Evolutionary conservation across 495 filamentous ascomycete species (phyloP), one percentile per base, ranked within the genome.

Genomic region (Neurospora sp.): DNA sequence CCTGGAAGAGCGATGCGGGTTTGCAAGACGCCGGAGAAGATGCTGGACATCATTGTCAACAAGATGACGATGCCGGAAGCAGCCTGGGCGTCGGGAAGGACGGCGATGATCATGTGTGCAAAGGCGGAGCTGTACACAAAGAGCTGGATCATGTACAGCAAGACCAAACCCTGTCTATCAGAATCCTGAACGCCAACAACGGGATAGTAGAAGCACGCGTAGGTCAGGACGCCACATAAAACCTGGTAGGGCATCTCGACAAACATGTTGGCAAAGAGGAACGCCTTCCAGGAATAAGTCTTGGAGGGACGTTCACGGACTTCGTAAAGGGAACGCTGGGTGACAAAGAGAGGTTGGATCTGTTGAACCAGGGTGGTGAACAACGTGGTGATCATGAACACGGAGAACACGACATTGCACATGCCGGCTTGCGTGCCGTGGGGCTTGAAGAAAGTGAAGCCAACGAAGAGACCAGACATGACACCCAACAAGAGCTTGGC

Each of bases 361-460:
- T 86, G 54, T 73, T 92, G 88, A 7, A 90, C 89, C 0, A 92
- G 79, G 1, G 88, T 86, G 0, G 88, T 88, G 3, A 84, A 86
- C 70, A 91, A 89, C 23, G 90, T 92, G 16, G 91, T 84, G 12
- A 88, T 87, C 89, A 93, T 90, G 80, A 94, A 94, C 71, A 92
- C 83, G 39, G 90, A 88, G 79, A 93, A 93, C 0, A 93, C 81
- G 31, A 87, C 83, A 10, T 86, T 88, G 75, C 90, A 88, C 86
- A 90, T 89, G 78, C 90, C 90, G 41, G 89, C 86, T 38, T 84
- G 83, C 14, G 85, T 86, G 70, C 86, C 80, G 1, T 87, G 79
- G 6, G 91, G 85, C 20, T 90, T 85, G 84, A 85, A 92, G 79
- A 96, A 94, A 0, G 90, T 91, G 79, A 95, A 93, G 37, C 91